A percentile compares a stretch with the other conserved stretches of the same genome.
Conservation (phyloP, 371 early-diverging fungal species). For the Funneliformis caledonium region DNA sequence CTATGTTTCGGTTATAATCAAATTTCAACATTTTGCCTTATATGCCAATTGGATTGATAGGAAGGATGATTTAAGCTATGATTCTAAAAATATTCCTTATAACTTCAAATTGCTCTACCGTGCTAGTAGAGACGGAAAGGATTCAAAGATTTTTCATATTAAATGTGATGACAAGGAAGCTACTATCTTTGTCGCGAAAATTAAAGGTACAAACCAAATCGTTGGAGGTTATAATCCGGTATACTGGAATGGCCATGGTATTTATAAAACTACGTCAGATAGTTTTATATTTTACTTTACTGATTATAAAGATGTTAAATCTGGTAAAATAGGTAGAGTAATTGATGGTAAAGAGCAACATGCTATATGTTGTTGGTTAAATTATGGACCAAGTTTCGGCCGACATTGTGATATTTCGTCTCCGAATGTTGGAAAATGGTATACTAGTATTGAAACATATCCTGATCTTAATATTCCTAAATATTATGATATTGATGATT, state of each 20-base stretch:
- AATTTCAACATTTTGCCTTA: background rate
- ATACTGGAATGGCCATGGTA: background rate
- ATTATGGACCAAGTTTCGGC: too few species aligned
- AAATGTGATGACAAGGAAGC: background rate
- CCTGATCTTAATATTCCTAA: too few species aligned
- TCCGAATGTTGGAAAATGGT: too few species aligned
- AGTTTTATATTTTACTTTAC: conserved; percentile 24
- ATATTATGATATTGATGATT: too few species aligned
- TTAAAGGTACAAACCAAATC: conserved; percentile 13
- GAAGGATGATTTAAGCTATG: background rate
- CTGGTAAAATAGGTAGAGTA: too few species aligned
- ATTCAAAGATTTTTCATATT: background rate
- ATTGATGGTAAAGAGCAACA: too few species aligned
- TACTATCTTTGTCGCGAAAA: background rate
- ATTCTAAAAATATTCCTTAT: background rate
- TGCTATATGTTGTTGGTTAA: too few species aligned
- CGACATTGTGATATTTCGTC: too few species aligned
- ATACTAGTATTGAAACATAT: too few species aligned
- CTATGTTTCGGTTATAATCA: background rate
- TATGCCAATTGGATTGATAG: background rate
- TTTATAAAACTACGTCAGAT: background rate
- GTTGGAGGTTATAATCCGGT: conserved; percentile 18
- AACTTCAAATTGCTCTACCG: background rate
- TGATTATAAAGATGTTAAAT: too few species aligned
- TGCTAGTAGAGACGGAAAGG: background rate